Evolutionary conservation across 352 stramenopile species (phyloP), one percentile per base, ranked within the genome.

Genomic region (Phytopythium ostracodes): DNA sequence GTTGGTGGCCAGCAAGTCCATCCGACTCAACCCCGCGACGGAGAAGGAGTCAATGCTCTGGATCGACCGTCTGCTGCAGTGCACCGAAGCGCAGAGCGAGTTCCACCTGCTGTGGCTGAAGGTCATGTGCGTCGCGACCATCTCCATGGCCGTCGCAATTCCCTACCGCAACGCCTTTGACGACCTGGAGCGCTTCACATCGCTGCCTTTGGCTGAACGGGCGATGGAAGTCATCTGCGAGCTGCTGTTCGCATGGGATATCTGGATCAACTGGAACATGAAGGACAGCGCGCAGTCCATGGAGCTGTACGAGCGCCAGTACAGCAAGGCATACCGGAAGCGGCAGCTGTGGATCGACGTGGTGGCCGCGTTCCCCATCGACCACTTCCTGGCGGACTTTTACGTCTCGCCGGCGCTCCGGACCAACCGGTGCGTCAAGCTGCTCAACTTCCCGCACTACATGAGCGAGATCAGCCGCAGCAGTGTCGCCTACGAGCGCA

Each of bases 241-340:
- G 38, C 25, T 85, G 29, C 36, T 81, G 9, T 87, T 85, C 33
- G 75, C 62, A 0, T 75, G 67, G 63, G 77, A 87, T 62, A 85
- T 87, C 43, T 87, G 75, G 78, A 66, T 84, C 22, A 84, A 84
- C 54, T 88, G 74, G 76, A 81, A 84, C 35, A 50, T 85, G 20
- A 77, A 75, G 36, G 70, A 83, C 20, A 72, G 72, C 3, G 55
- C 79, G 0, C 63, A 66, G 12, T 82, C 78, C 0, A 72, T 88
- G 61, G 78, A 85, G 38, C 56, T 85, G 22, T 88, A 85, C 42
- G 76, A 88, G 56, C 66, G 68, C 17, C 70, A 65, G 4, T 69
- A 82, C 4, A 71, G 70, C 9, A 54, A 71, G 9, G 56, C 68
- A n/a, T 88, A 88, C 59, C 58, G 70, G 20, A 76, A 65, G 4